Evolutionary conservation across 257 asterid species (phyloP), one percentile per base, ranked within the genome.

Genomic region (Anisodus acutangulus): DNA sequence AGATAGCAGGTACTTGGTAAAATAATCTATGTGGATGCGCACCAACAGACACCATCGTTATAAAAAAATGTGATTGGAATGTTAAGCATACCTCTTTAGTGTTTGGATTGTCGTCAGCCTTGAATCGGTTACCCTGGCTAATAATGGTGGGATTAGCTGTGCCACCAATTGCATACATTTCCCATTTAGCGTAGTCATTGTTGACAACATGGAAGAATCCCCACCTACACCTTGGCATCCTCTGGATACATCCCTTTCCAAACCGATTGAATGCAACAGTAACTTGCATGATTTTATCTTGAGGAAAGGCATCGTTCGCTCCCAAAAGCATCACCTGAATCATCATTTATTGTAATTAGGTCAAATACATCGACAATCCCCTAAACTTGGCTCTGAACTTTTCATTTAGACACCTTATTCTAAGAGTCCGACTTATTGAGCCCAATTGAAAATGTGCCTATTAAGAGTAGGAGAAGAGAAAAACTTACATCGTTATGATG

Each of bases 91-190:
- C 98, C 92, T 94, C 89, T 78, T 93, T 94, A 31, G 92, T 86
- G 88, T 67, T 17, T 0, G 80, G 80, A 59, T 90, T 86, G 41
- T 87, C 26, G 4, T 94, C 80, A 81, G 98, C 95, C 88, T 86
- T 92, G 94, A 91, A 93, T 13, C 97, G 90, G 84, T 94, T 94
- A 9, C 98, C 98, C 90, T 94, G 97, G 95, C 98, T 93, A 82
- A 94, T 83, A 78, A 94, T 93, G 58, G 95, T 93, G 80, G 98
- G 95, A 71, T 89, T 87, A 2, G 95, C 89, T 57, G 97, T 94
- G 4, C 98, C 97, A 1, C 98, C 97, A 41, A 94, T 90, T 81
- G 98, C 98, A 11, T 94, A 94, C 94, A 93, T 88, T 79, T 31
- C 35, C 35, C 35, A 31, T 31, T 31, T 31, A 31, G 35, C 35